Evolutionary conservation across 1,284 basidiomycete genomes (phyloP), one percentile per base, ranked within the genome.

Genomic region (Austroboletus sp.): DNA sequence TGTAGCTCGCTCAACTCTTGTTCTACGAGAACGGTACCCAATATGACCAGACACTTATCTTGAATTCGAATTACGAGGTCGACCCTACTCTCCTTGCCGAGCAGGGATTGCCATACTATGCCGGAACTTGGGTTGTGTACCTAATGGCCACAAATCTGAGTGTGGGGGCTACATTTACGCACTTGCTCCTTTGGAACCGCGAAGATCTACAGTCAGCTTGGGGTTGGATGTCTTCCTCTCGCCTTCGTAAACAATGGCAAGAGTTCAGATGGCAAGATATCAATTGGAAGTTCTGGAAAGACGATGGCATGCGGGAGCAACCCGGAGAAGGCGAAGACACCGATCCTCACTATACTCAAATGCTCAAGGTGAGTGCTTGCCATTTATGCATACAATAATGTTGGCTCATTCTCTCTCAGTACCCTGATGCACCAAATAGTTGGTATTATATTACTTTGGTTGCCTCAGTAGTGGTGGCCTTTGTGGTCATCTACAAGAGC

Each of bases 271-370:
- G 53, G 57, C 33, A 52, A 6, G 60, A 57, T 27, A 64, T 74
- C 48, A 56, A 71, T 40, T 74, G 67, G 67, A 66, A 55, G 40
- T 68, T 77, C 60, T 76, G 75, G 75, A 50, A 57, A 32, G 61
- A 70, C 38, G 60, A 68, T 45, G 71, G 71, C 8, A 62, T 66
- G 48, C 62, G 66, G 23, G 54, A 65, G 4, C 48, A 61, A 11
- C 44, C 50, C 2, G 47, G 51, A 2, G 53, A 53, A 5, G 56
- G 62, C 30, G 58, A 65, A 30, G 64, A 67, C 26, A 52, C 71
- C 9, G 77, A 78, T 50, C 75, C 75, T 13, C 76, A 79, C 53
- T 78, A 77, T 46, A 63, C 63, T n/a, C 60, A 75, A 52, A 78
- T 79, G 75, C 63, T 75, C 17, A 73, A 73, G 65, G 73, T 70